These are phyloP conservation scores for Domatiomyces globalis DNA, from an alignment of 2,329 filamentous ascomycete species.

Conservation along the genomic window DNA sequence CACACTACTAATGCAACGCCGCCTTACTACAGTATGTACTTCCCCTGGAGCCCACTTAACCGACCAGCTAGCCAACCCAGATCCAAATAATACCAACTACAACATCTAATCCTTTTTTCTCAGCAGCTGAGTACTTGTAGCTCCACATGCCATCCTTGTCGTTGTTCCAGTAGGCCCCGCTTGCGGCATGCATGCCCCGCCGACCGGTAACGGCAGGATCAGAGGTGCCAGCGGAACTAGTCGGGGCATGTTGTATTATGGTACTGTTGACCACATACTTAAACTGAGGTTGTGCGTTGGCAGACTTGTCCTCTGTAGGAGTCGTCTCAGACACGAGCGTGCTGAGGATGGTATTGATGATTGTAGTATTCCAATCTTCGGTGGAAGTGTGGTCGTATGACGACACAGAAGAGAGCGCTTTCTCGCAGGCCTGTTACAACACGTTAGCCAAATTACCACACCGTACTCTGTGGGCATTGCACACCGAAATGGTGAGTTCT, in stretches of 20 bases:
- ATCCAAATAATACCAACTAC: conserved; percentile 38
- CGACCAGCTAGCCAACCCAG: conserved; percentile 12
- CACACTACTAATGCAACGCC: too few species aligned
- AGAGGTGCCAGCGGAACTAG: conserved; percentile 38
- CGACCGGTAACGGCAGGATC: conserved; percentile 50
- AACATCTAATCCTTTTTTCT: conserved; percentile 34
- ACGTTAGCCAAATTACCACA: neutral
- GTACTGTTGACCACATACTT: conserved; percentile 98
- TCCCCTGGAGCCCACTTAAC: too few species aligned
- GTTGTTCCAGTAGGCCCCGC: conserved; percentile 37
- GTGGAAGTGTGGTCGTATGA: conserved; percentile 81
- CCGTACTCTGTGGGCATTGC: neutral
- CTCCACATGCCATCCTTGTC: conserved; percentile 41
- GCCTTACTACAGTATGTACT: too few species aligned
- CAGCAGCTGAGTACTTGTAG: conserved; percentile 35
- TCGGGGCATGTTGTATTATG: conserved; percentile 76
- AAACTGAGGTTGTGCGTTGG: conserved; percentile 45
- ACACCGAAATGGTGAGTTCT: conserved; percentile 62
- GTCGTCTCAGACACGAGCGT: conserved; percentile 30
- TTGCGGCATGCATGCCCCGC: conserved; percentile 49
- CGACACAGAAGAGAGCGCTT: conserved; percentile 56
- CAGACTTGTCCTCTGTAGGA: conserved; percentile 21
- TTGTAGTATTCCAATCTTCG: conserved; percentile 74
- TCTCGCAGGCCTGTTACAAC: conserved; percentile 59
- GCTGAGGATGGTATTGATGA: conserved; percentile 55